These are phyloP conservation scores for Cardamine chenopodiifolia DNA, from an alignment of 345 rosid species.

Conservation along the genomic window DNA sequence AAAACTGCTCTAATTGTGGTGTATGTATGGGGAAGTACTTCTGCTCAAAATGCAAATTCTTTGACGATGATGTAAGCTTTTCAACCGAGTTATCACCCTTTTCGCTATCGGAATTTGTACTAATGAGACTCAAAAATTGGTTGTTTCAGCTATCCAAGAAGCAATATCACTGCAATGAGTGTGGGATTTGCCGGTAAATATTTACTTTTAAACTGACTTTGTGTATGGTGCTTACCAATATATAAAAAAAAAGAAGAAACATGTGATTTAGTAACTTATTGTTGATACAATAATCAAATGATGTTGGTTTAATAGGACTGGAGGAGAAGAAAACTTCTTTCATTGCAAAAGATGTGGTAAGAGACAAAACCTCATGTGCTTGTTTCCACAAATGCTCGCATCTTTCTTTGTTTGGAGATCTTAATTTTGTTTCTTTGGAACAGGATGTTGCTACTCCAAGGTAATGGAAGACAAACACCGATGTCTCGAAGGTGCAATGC, in stretches of 20 bases:
- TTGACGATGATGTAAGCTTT: conserved; percentile 67
- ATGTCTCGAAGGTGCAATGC: conserved; percentile 76
- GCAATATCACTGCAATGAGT: conserved; percentile 62
- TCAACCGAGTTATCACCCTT: not conserved
- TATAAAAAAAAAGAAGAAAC: not conserved
- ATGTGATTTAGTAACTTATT: conserved; percentile 10
- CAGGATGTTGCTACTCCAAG: conserved; percentile 69
- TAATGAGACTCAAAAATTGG: conserved; percentile 2
- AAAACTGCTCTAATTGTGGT: conserved; percentile 60
- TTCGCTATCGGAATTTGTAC: not conserved
- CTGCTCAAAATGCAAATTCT: conserved; percentile 69
- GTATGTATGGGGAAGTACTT: conserved; percentile 79
- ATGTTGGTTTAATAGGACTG: conserved; percentile 46
- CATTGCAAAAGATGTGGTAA: conserved; percentile 63
- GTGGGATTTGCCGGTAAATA: conserved; percentile 63
- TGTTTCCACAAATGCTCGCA: not conserved
- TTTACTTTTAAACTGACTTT: not conserved
- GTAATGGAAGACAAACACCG: conserved; percentile 55
- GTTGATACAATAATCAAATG: not conserved
- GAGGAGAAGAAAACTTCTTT: conserved; percentile 61
- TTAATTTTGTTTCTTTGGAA: not conserved
- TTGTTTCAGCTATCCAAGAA: conserved; percentile 53
- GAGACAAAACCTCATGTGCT: conserved; percentile 17
- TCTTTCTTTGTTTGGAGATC: not conserved
- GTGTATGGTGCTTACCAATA: not conserved